Conservation (phyloP, 1,284 basidiomycete species). For the Tilletia indica region DNA sequence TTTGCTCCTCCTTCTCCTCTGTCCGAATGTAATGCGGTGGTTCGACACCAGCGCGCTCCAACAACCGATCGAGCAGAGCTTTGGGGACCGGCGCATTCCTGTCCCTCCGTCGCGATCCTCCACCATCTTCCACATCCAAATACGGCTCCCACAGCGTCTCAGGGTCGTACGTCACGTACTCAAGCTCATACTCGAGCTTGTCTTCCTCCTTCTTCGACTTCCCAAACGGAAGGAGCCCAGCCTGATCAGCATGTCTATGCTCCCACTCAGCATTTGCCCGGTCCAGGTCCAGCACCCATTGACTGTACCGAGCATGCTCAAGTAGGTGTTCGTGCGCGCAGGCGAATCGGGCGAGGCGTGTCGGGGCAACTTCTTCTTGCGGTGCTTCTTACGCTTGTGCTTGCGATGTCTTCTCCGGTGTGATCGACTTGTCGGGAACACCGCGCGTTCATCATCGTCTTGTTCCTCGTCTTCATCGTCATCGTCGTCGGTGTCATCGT, state of each 20-base stretch:
- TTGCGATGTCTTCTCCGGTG: constrained; percentile 11
- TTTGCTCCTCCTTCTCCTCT: not conserved
- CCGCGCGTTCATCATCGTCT: constrained; percentile 31
- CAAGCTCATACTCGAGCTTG: constrained; percentile 38
- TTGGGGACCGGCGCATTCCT: constrained; percentile 61
- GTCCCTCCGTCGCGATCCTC: not conserved
- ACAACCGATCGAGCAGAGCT: constrained; percentile 65
- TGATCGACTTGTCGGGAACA: constrained; percentile 19
- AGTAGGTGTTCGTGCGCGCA: constrained; percentile 68
- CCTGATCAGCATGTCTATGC: constrained; percentile 48
- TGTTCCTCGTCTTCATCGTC: constrained; percentile 28
- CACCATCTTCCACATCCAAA: constrained; percentile 1
- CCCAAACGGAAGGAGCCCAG: not conserved
- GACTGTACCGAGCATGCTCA: constrained; percentile 75
- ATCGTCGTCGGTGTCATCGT: constrained; percentile 14
- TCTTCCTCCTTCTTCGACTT: constrained; percentile 14
- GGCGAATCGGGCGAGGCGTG: constrained; percentile 69
- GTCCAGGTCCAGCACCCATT: constrained; percentile 73
- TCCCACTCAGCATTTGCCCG: constrained; percentile 61
- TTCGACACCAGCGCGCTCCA: constrained; percentile 44
- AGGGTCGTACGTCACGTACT: constrained; percentile 49
- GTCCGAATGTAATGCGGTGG: constrained; percentile 48
- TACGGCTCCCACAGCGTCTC: constrained; percentile 45
- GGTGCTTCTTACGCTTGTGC: constrained; percentile 61
- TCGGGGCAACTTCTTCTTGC: constrained; percentile 64